Evolutionary conservation across 768 basidiomycete species (phyloP).

Genomic region (Termitomyces sp.): DNA sequence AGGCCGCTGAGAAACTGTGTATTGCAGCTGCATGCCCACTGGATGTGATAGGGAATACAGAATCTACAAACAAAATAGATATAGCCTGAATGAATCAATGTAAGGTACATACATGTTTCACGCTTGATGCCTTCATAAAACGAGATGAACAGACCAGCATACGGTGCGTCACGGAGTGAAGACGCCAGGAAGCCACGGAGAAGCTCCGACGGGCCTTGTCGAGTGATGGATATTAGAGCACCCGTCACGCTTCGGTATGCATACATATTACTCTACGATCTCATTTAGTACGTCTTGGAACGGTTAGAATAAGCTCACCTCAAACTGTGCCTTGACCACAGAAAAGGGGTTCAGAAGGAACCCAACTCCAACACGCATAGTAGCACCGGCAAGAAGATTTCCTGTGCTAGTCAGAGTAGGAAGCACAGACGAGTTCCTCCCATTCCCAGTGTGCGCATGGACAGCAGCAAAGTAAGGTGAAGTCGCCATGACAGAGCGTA

Average conservation of each 20-base stretch:
- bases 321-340: conserved; percentile 87
- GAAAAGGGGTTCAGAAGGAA: conserved; percentile 87
- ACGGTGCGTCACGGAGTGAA: conserved; percentile 90
- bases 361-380: conserved; percentile 74
- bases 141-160: conserved; percentile 85
- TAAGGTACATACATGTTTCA: conserved; percentile 47
- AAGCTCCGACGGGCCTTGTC: conserved; percentile 74
- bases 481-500: conserved; percentile 70
- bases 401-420: conserved; percentile 71
- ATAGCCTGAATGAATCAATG: neutral
- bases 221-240: conserved; percentile 54
- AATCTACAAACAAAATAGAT: conserved; percentile 22
- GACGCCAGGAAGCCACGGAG: conserved; percentile 85
- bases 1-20: conserved; percentile 65
- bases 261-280: conserved; percentile 67
- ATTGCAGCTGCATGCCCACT: conserved; percentile 42
- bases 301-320: conserved; percentile 42
- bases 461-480: conserved; percentile 60
- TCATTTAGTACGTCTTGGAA: conserved; percentile 2
- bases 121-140: conserved; percentile 85
- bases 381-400: conserved; percentile 83
- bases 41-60: conserved; percentile 37
- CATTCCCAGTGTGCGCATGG: conserved; percentile 17
- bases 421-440: conserved; percentile 43
- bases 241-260: conserved; percentile 56